Percentiles rank a stretch among this genome's conserved stretches.
These are phyloP conservation scores for Mucor mucedo DNA, from an alignment of 371 early-diverging fungal species.

Conservation along the genomic window DNA sequence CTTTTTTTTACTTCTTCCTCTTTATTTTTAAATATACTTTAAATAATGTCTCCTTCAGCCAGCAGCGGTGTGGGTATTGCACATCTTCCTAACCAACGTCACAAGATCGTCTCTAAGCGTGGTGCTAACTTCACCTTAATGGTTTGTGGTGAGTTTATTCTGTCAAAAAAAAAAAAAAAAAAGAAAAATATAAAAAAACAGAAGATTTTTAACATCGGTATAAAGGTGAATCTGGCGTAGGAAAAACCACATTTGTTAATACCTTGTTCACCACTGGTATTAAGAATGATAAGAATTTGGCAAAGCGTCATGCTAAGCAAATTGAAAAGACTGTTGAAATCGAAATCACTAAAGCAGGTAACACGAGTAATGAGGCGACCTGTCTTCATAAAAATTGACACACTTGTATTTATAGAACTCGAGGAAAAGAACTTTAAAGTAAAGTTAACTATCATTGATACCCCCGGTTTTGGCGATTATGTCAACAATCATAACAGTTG, in stretches of 20 bases:
- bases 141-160: conserved; percentile 79
- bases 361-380: conserved; percentile 1
- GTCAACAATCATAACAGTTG: conserved; percentile 71
- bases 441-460: conserved; percentile 87
- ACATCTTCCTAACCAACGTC: conserved; percentile 95
- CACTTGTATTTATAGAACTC: conserved; percentile 21
- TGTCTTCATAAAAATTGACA: not conserved
- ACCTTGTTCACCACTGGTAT: conserved; percentile 73
- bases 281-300: conserved; percentile 60
- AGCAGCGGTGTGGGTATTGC: conserved; percentile 87
- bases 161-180: too few relatives aligned
- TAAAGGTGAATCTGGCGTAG: conserved; percentile 60
- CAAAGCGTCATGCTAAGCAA: conserved; percentile 55
- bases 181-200: too few relatives aligned
- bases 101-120: conserved; percentile 88
- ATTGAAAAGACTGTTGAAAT: conserved; percentile 72
- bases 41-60: conserved; percentile 49
- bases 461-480: conserved; percentile 90
- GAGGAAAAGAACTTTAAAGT: conserved; percentile 74
- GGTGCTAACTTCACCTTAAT: conserved; percentile 92
- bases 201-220: not conserved
- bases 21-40: conserved; percentile 1
- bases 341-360: conserved; percentile 70
- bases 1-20: not conserved
- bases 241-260: conserved; percentile 84